phyloP scores from a whole-genome alignment of 1,284 basidiomycete species.

The Moesziomyces parantarcticus region DNA sequence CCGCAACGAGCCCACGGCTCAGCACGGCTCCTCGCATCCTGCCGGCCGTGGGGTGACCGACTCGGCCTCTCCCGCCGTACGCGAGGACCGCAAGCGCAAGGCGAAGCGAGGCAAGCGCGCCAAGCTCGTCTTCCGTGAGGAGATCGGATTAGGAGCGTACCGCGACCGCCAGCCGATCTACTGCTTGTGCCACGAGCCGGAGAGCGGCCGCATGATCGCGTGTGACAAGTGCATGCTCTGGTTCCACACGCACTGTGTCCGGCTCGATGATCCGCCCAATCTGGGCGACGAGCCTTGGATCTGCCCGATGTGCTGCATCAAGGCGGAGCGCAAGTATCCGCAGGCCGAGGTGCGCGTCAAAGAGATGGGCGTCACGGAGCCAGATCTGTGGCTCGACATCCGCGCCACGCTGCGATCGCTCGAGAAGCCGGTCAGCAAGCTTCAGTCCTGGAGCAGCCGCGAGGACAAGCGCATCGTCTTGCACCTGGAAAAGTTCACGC shows the following conservation, averaged over 20 bases:
- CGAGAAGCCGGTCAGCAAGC: conserved; percentile 58
- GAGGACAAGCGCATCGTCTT: conserved; percentile 58
- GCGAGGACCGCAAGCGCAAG: conserved; percentile 48
- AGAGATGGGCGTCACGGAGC: conserved; percentile 52
- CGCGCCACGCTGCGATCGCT: conserved; percentile 61
- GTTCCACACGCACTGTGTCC: conserved; percentile 66
- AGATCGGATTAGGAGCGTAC: conserved; percentile 50
- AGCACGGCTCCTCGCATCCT: conserved; percentile 13
- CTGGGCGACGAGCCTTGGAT: conserved; percentile 58
- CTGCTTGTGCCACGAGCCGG: conserved; percentile 63
- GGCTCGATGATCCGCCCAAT: conserved; percentile 53
- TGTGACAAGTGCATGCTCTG: conserved; percentile 66
- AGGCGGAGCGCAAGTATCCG: conserved; percentile 63
- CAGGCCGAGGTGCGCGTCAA: conserved; percentile 64
- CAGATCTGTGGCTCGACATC: conserved; percentile 62
- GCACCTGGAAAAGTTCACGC: conserved; percentile 62
- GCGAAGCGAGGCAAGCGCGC: conserved; percentile 63
- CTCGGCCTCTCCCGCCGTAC: conserved; percentile 30
- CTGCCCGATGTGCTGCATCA: conserved; percentile 67
- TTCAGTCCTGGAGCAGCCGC: conserved; percentile 54
- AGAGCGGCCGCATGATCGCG: conserved; percentile 63
- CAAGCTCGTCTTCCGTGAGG: conserved; percentile 65
- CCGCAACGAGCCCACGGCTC: conserved; percentile 5
- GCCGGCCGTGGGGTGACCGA: conserved; percentile 18
- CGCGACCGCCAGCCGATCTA: conserved; percentile 52